Conservation (phyloP, 164 flowering plant genomes). For the Protea cynaroides region DNA sequence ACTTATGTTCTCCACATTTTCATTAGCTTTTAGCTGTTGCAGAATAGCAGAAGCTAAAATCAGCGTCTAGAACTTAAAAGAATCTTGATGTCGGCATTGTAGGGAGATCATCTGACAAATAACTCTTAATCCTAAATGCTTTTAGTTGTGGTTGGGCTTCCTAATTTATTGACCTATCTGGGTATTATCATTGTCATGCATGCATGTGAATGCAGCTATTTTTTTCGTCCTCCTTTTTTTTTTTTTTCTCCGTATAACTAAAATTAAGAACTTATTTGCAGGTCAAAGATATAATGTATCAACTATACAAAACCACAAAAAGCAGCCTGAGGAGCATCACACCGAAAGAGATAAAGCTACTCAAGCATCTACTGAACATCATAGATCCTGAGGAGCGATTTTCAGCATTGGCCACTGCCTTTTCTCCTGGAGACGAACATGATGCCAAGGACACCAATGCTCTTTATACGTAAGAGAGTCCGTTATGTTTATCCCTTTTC, state of each 20-base stretch:
- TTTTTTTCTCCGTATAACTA: not conserved
- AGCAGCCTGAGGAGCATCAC: conserved; percentile 80
- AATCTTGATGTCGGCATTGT: too few species aligned
- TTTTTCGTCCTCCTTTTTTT: not conserved
- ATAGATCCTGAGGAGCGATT: conserved; percentile 95
- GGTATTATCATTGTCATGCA: not conserved
- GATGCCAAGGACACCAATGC: conserved; percentile 58
- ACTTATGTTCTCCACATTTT: too few species aligned
- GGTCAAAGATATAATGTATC: conserved; percentile 96
- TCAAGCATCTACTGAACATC: conserved; percentile 81
- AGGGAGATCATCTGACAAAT: too few species aligned
- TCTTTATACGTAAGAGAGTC: conserved; percentile 59
- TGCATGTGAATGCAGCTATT: not conserved
- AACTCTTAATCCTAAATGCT: not conserved
- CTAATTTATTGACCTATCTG: not conserved
- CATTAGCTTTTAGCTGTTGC: too few species aligned
- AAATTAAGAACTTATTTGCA: conserved; percentile 19
- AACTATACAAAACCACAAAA: conserved; percentile 75
- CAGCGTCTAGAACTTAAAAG: too few species aligned
- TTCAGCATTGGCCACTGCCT: conserved; percentile 85
- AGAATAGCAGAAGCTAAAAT: too few species aligned
- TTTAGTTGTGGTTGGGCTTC: not conserved
- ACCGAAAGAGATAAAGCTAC: conserved; percentile 90
- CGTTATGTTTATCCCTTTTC: not conserved
- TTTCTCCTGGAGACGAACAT: conserved; percentile 74